Conservation (phyloP, 208 protist genomes). For the Zelonia costaricensis region DNA sequence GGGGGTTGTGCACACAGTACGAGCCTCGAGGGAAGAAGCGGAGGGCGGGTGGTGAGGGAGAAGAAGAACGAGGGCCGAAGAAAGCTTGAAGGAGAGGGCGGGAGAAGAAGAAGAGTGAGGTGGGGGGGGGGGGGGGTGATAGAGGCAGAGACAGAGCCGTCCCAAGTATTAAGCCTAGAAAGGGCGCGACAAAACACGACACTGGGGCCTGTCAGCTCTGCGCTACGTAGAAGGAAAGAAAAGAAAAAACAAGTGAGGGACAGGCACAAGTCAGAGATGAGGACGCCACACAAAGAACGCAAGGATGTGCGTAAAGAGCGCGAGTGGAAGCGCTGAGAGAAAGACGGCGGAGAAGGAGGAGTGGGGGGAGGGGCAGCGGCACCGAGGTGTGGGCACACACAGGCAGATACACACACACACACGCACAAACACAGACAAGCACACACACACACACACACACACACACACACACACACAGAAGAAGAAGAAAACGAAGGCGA, state of each 20-base stretch:
- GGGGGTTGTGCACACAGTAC: too few species aligned
- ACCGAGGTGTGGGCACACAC: too few species aligned
- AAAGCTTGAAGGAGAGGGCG: not conserved
- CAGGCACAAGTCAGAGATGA: not conserved
- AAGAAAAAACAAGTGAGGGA: too few species aligned
- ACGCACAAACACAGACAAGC: not conserved
- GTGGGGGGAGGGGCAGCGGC: not conserved
- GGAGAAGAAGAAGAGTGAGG: too few species aligned
- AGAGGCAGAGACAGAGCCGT: too few species aligned
- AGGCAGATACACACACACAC: not conserved
- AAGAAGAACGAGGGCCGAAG: not conserved
- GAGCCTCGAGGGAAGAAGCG: too few species aligned
- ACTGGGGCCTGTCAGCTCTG: too few species aligned
- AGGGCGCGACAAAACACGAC: too few species aligned
- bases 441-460: not conserved
- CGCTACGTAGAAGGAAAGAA: too few species aligned
- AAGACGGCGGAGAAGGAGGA: not conserved
- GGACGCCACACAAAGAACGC: not conserved
- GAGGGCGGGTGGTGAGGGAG: not conserved
- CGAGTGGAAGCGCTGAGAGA: not conserved
- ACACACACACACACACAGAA: not conserved
- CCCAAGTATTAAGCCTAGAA: too few species aligned
- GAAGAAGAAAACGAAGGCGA: not conserved
- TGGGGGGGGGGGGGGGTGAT: too few species aligned
- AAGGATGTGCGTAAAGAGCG: too few species aligned